phyloP scores from a whole-genome alignment of 257 asterid species.

The Solanum rostratum region DNA sequence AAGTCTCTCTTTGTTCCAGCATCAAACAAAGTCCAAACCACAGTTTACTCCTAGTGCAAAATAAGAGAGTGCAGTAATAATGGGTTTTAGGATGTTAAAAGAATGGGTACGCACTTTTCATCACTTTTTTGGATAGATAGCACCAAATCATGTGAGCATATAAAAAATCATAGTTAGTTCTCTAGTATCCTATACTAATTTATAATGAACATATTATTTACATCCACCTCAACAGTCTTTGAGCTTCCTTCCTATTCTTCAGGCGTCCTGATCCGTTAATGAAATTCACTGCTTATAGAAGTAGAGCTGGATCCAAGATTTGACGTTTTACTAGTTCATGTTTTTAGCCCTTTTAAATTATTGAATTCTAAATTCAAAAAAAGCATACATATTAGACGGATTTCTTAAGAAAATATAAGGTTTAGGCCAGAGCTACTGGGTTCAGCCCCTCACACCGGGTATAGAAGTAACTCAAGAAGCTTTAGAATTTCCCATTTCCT shows the following conservation, averaged over 20 bases:
- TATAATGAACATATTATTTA: background rate
- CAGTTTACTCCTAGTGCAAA: background rate
- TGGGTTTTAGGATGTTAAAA: no score
- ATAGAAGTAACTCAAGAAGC: background rate
- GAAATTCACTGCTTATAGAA: background rate
- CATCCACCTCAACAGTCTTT: background rate
- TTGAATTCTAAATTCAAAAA: background rate
- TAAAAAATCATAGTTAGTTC: no score
- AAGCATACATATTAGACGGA: background rate
- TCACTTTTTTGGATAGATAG: no score
- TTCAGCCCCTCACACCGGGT: background rate
- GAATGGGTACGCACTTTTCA: no score
- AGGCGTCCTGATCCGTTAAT: background rate
- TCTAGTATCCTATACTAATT: no score
- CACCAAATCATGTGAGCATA: no score
- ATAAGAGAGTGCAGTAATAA: no score
- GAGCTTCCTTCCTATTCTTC: background rate
- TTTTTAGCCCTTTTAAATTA: background rate
- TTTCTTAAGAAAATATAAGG: background rate
- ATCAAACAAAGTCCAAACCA: background rate
- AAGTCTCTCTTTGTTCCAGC: background rate
- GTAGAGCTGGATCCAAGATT: background rate
- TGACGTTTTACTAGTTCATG: no score
- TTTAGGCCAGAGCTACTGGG: background rate
- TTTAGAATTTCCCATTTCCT: background rate